These are phyloP conservation scores for Phaeoacremonium minimum DNA, from an alignment of 2,329 filamentous ascomycete species.

Conservation along the genomic window DNA sequence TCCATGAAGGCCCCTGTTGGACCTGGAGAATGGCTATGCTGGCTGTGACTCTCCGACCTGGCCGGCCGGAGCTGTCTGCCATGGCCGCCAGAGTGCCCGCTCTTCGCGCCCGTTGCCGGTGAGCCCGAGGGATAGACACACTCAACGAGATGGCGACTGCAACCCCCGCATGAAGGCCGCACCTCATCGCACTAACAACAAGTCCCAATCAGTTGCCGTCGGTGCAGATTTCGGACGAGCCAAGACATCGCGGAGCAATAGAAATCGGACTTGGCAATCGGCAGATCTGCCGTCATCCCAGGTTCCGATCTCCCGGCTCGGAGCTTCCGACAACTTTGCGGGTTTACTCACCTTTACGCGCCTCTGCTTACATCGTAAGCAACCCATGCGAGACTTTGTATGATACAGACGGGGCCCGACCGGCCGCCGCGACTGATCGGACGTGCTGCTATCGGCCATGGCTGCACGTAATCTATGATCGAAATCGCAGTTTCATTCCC, in stretches of 20 bases:
- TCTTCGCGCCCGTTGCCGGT: neutral
- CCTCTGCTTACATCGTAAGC: constrained; percentile 20
- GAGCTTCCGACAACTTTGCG: neutral
- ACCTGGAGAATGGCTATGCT: constrained; percentile 3
- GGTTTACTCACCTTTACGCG: constrained; percentile 21
- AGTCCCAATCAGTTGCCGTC: neutral
- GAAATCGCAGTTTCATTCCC: too few species aligned
- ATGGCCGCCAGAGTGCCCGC: neutral
- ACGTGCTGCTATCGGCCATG: neutral
- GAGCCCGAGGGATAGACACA: constrained; percentile 12
- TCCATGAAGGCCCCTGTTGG: constrained; percentile 6
- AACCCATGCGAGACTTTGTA: constrained; percentile 23
- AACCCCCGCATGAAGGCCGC: constrained; percentile 15
- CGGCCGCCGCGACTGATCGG: constrained; percentile 1
- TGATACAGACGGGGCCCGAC: constrained; percentile 21
- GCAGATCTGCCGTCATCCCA: neutral
- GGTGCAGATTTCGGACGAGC: neutral
- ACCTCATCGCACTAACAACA: constrained; percentile 16
- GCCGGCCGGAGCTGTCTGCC: neutral
- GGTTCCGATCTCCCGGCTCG: too few species aligned
- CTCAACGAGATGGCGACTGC: constrained; percentile 16
- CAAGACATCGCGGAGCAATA: neutral
- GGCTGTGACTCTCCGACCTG: neutral
- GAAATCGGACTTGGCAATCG: neutral
- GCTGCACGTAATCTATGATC: neutral